Base-by-base conservation (phyloP, 495 filamentous ascomycete species). In the Delitschia confertaspora region DNA sequence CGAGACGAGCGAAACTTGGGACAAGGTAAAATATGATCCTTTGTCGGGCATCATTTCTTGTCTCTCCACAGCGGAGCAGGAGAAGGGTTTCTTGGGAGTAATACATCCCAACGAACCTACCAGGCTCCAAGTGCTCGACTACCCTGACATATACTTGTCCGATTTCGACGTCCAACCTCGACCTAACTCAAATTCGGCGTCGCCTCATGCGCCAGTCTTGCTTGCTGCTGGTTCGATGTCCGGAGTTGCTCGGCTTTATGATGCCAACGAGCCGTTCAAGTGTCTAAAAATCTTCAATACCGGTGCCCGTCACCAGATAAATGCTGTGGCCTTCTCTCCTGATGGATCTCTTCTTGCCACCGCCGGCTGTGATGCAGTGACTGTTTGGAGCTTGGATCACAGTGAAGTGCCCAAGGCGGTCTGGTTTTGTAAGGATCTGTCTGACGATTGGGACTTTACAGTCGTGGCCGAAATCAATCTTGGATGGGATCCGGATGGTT, bases 401-500 rank as follows among this genome's bases (percentile, higher is more conserved):
- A 24, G 42, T 5, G 47, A 44, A 5, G 33, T 33, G 10, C 39
- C 49, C 8, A 30, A 40, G 11, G 45, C 42, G 4, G 38, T 23
- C 10, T 45, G 49, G 52, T 27, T 22, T 5, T 50, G 45, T 21
- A 25, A 20, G 27, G 17, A 60, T 59, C 20, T 54, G 63, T 10
- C 44, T 46, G 62, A 61, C 3, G 42, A 39, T 26, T 41, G 53
- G 45, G 41, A 51, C 23, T 26, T 38, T 9, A 23, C 25, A 18
- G 37, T 34, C 1, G 33, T 47, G 10, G 47, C 25, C 16, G 52
- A 60, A 42, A 72, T 78, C 29, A 78, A 74, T 44, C 57, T 89
- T 14, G 72, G 74, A 33, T 93, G 85, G 85, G 82, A 89, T 64
- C 69, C 72, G 0, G 75, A 85, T 58, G 82, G 83, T 1, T 76